Conservation (phyloP, 192 early-diverging fungal genomes). For the Dispira simplex region DNA sequence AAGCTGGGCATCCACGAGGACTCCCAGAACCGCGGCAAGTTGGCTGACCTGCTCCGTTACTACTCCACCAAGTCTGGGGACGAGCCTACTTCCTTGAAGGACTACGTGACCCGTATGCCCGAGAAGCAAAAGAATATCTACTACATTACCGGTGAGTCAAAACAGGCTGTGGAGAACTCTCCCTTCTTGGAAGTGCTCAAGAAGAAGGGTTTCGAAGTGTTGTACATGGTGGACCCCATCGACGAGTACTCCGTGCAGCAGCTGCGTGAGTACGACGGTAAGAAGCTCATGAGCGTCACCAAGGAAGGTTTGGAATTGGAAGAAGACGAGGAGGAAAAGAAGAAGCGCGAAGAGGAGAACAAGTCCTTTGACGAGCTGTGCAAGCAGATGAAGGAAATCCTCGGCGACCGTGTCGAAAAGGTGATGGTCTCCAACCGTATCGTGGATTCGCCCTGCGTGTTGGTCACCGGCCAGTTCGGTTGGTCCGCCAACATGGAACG, state of each 20-base stretch:
- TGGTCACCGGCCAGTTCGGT: slow-evolving; percentile 96
- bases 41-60: slow-evolving; percentile 94
- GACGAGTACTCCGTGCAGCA: slow-evolving; percentile 98
- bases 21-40: slow-evolving; percentile 89
- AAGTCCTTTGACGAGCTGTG: slow-evolving; percentile 84
- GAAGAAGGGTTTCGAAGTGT: slow-evolving; percentile 98
- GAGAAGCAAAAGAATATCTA: slow-evolving; percentile 99
- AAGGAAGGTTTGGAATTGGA: slow-evolving; percentile 99
- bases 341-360: slow-evolving; percentile 84
- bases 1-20: slow-evolving; percentile 99
- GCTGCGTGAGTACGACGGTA: slow-evolving; percentile 98
- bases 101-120: slow-evolving; percentile 99
- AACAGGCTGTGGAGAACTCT: slow-evolving; percentile 85
- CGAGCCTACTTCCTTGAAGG: slow-evolving; percentile 96
- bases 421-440: slow-evolving; percentile 92
- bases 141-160: slow-evolving; percentile 96
- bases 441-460: slow-evolving; percentile 93
- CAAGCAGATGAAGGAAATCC: slow-evolving; percentile 92
- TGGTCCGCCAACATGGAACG: slow-evolving; percentile 99
- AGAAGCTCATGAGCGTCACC: slow-evolving; percentile 95
- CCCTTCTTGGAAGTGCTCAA: slow-evolving; percentile 98
- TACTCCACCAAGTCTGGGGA: slow-evolving; percentile 98
- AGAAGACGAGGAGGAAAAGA: slow-evolving; percentile 98
- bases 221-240: slow-evolving; percentile 98
- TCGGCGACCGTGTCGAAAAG: slow-evolving; percentile 97